phyloP scores from a whole-genome alignment of 129 eudicot species.

The Tagetes patula region DNA sequence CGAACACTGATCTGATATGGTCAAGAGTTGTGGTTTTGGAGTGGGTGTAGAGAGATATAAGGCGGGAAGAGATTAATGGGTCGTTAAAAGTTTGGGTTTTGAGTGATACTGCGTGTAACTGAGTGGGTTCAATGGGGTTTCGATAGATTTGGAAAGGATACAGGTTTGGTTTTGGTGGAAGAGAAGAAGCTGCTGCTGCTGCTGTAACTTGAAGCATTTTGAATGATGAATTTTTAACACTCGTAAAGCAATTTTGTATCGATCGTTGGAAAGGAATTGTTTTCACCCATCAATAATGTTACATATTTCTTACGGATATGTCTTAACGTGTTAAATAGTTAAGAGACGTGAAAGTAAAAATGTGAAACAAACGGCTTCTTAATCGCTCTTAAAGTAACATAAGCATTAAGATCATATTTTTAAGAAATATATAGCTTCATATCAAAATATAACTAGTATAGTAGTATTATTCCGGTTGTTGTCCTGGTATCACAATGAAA shows the following conservation, averaged over 20 bases:
- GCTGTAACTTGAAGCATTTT: slow-evolving; percentile 29
- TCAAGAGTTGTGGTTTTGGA: slow-evolving; percentile 25
- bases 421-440: too few species aligned
- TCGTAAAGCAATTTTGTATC: background rate
- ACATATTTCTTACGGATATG: too few species aligned
- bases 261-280: background rate
- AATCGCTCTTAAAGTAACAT: too few species aligned
- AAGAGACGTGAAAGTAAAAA: too few species aligned
- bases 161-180: background rate
- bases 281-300: too few species aligned
- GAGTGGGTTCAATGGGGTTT: slow-evolving; percentile 37
- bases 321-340: too few species aligned
- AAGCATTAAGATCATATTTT: too few species aligned
- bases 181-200: slow-evolving; percentile 16
- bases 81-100: slow-evolving; percentile 34
- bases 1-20: slow-evolving; percentile 33
- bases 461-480: too few species aligned
- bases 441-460: too few species aligned
- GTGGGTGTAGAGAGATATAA: slow-evolving; percentile 35
- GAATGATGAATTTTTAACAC: background rate
- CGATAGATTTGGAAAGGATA: slow-evolving; percentile 30
- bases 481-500: too few species aligned
- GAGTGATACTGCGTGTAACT: slow-evolving; percentile 38
- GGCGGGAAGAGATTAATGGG: slow-evolving; percentile 37
- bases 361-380: too few species aligned